phyloP scores from a whole-genome alignment of 176 grass and related monocot species.

The Ensete ventricosum region DNA sequence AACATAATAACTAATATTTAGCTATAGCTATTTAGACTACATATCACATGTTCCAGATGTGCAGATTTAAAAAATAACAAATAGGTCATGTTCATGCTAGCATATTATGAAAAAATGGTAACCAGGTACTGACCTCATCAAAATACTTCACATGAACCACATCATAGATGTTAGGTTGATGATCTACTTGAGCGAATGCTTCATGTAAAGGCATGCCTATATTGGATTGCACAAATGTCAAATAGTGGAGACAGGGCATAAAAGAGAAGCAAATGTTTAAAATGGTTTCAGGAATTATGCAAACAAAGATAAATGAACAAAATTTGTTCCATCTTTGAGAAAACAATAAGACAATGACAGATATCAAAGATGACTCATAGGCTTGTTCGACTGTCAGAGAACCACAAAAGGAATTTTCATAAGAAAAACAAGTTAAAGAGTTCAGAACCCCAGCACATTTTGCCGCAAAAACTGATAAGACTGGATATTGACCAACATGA shows the following conservation, averaged over 20 bases:
- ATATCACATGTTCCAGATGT: no score
- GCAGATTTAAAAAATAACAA: no score
- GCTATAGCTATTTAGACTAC: no score
- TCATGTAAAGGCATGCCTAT: slow-evolving; percentile 92
- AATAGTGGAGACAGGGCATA: background rate
- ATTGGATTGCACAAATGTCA: background rate
- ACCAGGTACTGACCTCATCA: slow-evolving; percentile 63
- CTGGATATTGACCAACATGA: background rate
- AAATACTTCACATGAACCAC: slow-evolving; percentile 88
- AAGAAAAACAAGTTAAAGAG: background rate
- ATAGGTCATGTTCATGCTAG: no score
- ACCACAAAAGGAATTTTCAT: background rate
- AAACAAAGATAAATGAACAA: background rate
- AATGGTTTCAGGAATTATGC: background rate
- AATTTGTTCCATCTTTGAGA: background rate
- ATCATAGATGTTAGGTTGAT: slow-evolving; percentile 80
- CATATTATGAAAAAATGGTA: background rate
- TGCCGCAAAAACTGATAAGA: no score
- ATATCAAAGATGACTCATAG: background rate
- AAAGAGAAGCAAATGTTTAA: background rate
- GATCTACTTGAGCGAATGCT: slow-evolving; percentile 75
- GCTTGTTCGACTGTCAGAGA: background rate
- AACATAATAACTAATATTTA: no score
- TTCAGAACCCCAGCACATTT: no score
- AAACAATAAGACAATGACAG: background rate